These are phyloP conservation scores for Thuja plicata DNA, from an alignment of 83 land plant genomes.

Conservation along the genomic window DNA sequence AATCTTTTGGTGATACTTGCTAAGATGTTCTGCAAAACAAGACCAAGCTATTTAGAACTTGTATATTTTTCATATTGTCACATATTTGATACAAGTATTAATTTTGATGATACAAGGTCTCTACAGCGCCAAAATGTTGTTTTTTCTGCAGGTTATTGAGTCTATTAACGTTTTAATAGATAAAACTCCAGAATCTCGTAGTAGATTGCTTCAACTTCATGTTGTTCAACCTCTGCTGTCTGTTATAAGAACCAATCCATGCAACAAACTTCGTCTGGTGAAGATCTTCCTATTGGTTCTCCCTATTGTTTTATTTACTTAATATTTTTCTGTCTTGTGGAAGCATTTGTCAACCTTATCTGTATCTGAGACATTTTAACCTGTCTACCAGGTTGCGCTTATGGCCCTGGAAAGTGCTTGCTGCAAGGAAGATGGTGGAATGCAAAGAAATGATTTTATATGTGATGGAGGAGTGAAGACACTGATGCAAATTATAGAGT, in stretches of 20 bases:
- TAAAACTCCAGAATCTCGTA: neutral
- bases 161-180: constrained; percentile 8
- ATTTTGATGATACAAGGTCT: neutral
- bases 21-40: neutral
- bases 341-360: neutral
- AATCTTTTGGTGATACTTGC: neutral
- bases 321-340: neutral
- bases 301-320: neutral
- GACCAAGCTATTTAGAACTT: neutral
- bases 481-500: constrained; percentile 10
- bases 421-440: constrained; percentile 1
- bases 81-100: neutral
- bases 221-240: neutral
- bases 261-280: neutral
- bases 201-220: constrained; percentile 10
- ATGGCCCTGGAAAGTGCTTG: constrained; percentile 12
- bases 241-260: neutral
- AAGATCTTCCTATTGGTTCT: neutral
- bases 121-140: neutral
- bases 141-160: neutral
- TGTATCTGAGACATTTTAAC: neutral
- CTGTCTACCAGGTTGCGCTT: neutral
- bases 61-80: neutral
- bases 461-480: neutral
- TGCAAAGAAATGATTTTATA: constrained; percentile 13